A percentile compares a stretch with the other conserved stretches of the same genome.
phyloP scores from a whole-genome alignment of 1,139 yeast genomes.

The Yamadazyma friedrichii region DNA sequence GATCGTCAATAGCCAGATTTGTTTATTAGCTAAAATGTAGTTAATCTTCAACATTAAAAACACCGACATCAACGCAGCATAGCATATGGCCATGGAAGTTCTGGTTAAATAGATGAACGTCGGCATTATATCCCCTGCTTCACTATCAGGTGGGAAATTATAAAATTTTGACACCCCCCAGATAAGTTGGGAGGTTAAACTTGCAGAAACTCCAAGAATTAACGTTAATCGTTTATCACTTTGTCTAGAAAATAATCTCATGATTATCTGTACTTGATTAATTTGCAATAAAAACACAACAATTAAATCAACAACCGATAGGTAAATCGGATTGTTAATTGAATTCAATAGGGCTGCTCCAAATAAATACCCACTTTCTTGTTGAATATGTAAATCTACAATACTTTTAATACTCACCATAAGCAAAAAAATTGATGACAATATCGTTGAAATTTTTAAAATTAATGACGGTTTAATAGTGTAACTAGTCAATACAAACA shows the following conservation, averaged over 20 bases:
- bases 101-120: constrained; percentile 78
- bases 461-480: constrained; percentile 54
- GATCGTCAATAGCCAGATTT: constrained; percentile 54
- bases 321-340: constrained; percentile 47
- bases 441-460: constrained; percentile 41
- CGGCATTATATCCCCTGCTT: constrained; percentile 62
- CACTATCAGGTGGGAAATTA: constrained; percentile 29
- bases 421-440: constrained; percentile 55
- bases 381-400: constrained; percentile 46
- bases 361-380: constrained; percentile 54
- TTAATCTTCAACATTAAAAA: constrained; percentile 56
- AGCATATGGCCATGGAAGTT: constrained; percentile 71
- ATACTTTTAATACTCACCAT: constrained; percentile 51
- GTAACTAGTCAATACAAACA: constrained; percentile 61
- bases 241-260: constrained; percentile 68
- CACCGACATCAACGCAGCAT: constrained; percentile 64
- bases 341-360: constrained; percentile 48
- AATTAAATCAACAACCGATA: constrained; percentile 62
- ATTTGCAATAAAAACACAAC: constrained; percentile 61
- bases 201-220: constrained; percentile 56
- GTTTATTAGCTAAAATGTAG: constrained; percentile 50
- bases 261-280: constrained; percentile 74
- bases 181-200: constrained; percentile 59
- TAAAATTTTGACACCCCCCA: constrained; percentile 69
- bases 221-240: constrained; percentile 69